Base-by-base conservation (phyloP, 805 yeast species). In the Metschnikowia proteae region DNA sequence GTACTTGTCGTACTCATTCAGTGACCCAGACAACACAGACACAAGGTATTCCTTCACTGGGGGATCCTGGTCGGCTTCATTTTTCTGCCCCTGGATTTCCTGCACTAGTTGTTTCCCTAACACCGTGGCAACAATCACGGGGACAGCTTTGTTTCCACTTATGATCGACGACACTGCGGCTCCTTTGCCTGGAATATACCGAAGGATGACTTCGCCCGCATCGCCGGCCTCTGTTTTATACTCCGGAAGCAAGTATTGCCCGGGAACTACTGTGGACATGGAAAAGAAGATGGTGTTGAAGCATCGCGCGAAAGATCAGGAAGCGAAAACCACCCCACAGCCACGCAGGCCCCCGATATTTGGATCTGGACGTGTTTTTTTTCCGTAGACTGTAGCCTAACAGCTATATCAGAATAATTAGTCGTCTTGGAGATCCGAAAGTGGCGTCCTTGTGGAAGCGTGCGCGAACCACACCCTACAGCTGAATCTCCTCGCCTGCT, bases 201-300 rank as follows among this genome's bases (percentile, higher is more conserved):
- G 75, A 37, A 71, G 64, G 2, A 76, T 61, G 6, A 58, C 59
- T n/a, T 67, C 67, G 13, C 55, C 48, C 7, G 43, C 5, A 13
- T 57, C 53, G 3, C 58, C 61, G 13, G 53, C 55, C 10, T 51
- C 60, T 13, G 57, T 46, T 43, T 74, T 73, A 57, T 70, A 74
- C 5, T 75, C 68, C 1, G 94, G 91, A 17, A 82, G 76, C 25
- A 89, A 72, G 37, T 84, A 78, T 58, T 89, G 96, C 0, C 97
- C 96, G 1, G 97, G 96, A 23, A 63, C 53, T 27, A 61, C 67
- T 23, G 48, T 55, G 13, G 51, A 46, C 52, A 44, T 50, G 28
- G 36, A 38, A 45, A 40, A 45, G 48, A 45, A 33, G 45, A 22
- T 26, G 45, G 26, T 33, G 31, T 25, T 42, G 45, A 34, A 31